Evolutionary conservation across 169 alveolate genomes (phyloP).

Genomic region (Babesia ovis): DNA sequence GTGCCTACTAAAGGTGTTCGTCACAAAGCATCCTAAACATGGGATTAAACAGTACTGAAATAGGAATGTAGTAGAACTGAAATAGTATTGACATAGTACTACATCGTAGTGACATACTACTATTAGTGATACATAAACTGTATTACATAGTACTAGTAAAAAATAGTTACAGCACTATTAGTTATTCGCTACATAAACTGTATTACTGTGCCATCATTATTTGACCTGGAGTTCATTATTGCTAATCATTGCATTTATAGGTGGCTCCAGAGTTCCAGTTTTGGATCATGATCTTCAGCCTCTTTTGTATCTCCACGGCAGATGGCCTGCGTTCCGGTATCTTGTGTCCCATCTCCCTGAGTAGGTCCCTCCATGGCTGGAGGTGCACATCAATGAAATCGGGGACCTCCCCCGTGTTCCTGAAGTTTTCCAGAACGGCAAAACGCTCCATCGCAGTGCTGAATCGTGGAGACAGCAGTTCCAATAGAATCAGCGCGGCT

Average conservation of each 20-base stretch:
- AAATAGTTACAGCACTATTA: too few relatives aligned
- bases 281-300: conserved; percentile 68
- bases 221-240: too few relatives aligned
- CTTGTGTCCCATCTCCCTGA: conserved; percentile 82
- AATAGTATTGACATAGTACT: too few relatives aligned
- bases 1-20: conserved; percentile 12
- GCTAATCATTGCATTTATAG: background rate
- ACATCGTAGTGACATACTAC: too few relatives aligned
- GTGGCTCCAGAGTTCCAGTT: conserved; percentile 21
- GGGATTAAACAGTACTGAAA: too few relatives aligned
- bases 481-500: conserved; percentile 85
- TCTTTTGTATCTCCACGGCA: conserved; percentile 78
- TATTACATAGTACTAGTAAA: too few relatives aligned
- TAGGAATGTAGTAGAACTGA: background rate
- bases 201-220: too few relatives aligned
- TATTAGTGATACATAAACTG: too few relatives aligned
- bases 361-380: conserved; percentile 81
- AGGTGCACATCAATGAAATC: conserved; percentile 71
- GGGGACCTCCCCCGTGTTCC: conserved; percentile 80
- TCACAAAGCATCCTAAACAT: background rate
- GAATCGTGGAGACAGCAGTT: conserved; percentile 86
- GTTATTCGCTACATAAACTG: too few relatives aligned
- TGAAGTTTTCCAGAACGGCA: conserved; percentile 80
- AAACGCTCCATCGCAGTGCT: conserved; percentile 86
- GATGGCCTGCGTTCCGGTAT: conserved; percentile 85